Percentiles rank a stretch among this genome's conserved stretches.
Evolutionary conservation across 1,284 basidiomycete species (phyloP).

Genomic region (Heterobasidion occidentale): DNA sequence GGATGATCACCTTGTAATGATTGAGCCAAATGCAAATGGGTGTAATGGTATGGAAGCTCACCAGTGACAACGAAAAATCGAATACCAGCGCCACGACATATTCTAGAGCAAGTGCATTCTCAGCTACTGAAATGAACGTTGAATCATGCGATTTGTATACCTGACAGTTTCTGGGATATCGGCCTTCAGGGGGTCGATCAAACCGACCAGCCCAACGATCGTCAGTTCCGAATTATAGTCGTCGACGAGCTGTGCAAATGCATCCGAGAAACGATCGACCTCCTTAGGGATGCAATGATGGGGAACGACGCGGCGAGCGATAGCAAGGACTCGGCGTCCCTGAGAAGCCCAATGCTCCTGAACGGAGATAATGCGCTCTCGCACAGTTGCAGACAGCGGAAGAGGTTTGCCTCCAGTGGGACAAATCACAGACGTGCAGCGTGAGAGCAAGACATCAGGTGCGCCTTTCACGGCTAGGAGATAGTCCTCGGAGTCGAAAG

Average conservation of each 20-base stretch:
- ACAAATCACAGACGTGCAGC: slow-evolving; percentile 33
- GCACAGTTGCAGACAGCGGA: slow-evolving; percentile 24
- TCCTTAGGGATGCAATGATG: slow-evolving; percentile 20
- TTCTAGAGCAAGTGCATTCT: slow-evolving; percentile 7
- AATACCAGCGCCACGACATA: slow-evolving; percentile 52
- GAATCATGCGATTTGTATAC: slow-evolving; percentile 5
- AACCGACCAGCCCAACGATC: slow-evolving; percentile 54
- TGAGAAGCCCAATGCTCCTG: slow-evolving; percentile 46
- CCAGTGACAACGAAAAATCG: slow-evolving; percentile 69
- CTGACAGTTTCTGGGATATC: slow-evolving; percentile 49
- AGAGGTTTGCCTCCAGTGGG: slow-evolving; percentile 22
- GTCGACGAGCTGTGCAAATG: slow-evolving; percentile 30
- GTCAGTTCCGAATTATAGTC: slow-evolving; percentile 35
- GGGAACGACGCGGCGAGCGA: slow-evolving; percentile 29
- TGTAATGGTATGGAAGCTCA: slow-evolving; percentile 18
- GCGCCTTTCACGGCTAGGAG: slow-evolving; percentile 47
- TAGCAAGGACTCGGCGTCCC: slow-evolving; percentile 52
- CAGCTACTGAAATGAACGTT: background rate
- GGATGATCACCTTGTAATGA: slow-evolving; percentile 39
- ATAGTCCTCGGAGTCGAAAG: slow-evolving; percentile 23
- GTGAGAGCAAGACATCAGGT: slow-evolving; percentile 47
- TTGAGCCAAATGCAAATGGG: background rate
- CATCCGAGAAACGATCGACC: slow-evolving; percentile 23
- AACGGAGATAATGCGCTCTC: slow-evolving; percentile 25
- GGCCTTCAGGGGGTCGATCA: slow-evolving; percentile 55